Conservation (phyloP, 441 rosid genomes). For the Populus hybrid region DNA sequence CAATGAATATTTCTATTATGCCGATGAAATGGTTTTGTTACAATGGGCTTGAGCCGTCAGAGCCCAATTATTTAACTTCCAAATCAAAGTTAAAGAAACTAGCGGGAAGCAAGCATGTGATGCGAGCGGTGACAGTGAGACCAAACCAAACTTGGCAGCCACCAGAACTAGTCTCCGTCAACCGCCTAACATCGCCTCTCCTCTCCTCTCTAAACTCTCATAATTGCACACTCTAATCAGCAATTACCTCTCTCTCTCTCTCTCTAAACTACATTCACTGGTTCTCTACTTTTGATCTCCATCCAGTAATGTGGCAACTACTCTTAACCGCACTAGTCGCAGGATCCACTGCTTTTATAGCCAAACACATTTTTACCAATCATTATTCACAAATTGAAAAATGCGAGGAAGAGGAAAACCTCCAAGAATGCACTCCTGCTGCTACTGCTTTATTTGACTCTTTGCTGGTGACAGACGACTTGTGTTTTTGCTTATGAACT, state of each 20-base stretch:
- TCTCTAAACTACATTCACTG: background rate
- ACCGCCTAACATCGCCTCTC: background rate
- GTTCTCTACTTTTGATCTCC: background rate
- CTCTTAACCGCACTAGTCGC: constrained; percentile 70
- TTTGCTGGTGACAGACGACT: background rate
- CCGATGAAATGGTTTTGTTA: too few species aligned
- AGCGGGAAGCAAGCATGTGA: background rate
- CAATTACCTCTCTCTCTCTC: background rate
- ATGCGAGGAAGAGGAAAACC: background rate
- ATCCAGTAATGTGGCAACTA: constrained; percentile 61
- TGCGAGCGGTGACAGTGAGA: background rate
- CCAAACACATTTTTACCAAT: constrained; percentile 44
- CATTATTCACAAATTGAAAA: background rate
- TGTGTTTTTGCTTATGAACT: background rate
- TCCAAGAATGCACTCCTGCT: background rate
- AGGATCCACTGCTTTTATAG: constrained; percentile 67
- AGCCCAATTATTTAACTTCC: background rate
- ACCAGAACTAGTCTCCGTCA: background rate
- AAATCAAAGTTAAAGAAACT: background rate
- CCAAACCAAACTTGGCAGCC: background rate
- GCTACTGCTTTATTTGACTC: background rate
- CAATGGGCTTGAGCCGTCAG: background rate
- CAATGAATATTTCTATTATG: too few species aligned
- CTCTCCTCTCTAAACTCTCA: background rate
- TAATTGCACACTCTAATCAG: background rate